These are phyloP conservation scores for Calocera viscosa DNA, from an alignment of 768 basidiomycete species.

Conservation along the genomic window DNA sequence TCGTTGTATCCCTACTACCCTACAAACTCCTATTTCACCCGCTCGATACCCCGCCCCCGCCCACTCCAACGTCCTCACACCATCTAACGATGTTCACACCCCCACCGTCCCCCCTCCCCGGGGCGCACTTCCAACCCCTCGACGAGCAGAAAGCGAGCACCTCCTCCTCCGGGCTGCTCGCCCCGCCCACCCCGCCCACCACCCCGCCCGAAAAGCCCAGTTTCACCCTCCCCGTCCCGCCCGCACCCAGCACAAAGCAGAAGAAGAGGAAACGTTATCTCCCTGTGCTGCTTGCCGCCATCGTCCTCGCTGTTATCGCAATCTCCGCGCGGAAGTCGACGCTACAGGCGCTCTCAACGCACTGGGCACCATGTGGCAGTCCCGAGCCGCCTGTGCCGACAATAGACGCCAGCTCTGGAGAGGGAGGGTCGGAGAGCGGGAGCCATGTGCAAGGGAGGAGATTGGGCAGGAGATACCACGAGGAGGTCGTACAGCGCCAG, in stretches of 20 bases:
- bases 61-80: conserved; percentile 10
- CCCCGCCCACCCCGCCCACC: not conserved
- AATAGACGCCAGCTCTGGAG: too few relatives aligned
- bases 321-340: conserved; percentile 12
- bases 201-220: not conserved
- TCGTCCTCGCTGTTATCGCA: conserved; percentile 28
- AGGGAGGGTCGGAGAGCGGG: not conserved
- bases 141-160: not conserved
- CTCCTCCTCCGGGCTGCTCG: not conserved
- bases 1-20: too few relatives aligned
- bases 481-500: conserved; percentile 18
- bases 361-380: too few relatives aligned
- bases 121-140: not conserved
- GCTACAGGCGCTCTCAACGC: conserved; percentile 4
- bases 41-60: too few relatives aligned
- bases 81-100: conserved; percentile 27
- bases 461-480: not conserved
- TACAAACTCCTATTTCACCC: too few relatives aligned
- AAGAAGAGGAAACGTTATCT: conserved; percentile 35
- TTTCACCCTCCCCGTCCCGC: conserved; percentile 9
- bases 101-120: conserved; percentile 32
- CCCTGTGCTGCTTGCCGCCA: conserved; percentile 37
- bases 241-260: not conserved
- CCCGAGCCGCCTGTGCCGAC: too few relatives aligned
- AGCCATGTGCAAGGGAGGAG: not conserved